These are phyloP conservation scores for Epichloe coenophiala DNA, from an alignment of 2,329 filamentous ascomycete species.

Conservation along the genomic window DNA sequence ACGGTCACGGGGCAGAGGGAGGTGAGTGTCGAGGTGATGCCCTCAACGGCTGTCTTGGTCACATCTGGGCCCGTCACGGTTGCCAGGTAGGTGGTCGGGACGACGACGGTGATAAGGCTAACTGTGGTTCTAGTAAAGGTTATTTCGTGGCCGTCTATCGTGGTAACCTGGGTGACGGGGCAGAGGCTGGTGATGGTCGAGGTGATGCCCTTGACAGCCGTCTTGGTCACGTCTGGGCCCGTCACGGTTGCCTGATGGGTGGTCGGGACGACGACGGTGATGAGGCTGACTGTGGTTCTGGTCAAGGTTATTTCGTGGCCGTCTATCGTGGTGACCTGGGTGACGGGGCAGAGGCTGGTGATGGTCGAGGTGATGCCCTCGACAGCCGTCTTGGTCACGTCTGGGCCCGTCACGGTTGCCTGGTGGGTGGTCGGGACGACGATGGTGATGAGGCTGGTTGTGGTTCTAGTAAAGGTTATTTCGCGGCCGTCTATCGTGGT, in stretches of 20 bases:
- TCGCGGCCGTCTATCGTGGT: slow-evolving; percentile 15
- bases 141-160: slow-evolving; percentile 6
- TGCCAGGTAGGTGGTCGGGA: slow-evolving; percentile 6
- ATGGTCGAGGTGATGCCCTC: slow-evolving; percentile 25
- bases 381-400: slow-evolving; percentile 19
- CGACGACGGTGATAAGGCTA: slow-evolving; percentile 14
- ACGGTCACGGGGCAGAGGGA: slow-evolving; percentile 30
- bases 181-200: too few relatives aligned
- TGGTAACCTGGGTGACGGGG: slow-evolving; percentile 18
- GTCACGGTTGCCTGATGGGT: slow-evolving; percentile 9
- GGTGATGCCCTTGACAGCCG: too few relatives aligned
- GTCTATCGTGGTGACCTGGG: slow-evolving; percentile 3
- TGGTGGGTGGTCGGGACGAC: slow-evolving; percentile 16
- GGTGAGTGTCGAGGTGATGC: slow-evolving; percentile 28
- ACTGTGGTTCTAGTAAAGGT: slow-evolving; percentile 13
- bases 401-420: background rate
- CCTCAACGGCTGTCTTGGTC: slow-evolving; percentile 9
- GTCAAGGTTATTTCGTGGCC: slow-evolving; percentile 11
- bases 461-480: slow-evolving; percentile 11
- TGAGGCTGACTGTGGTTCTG: slow-evolving; percentile 11
- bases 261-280: slow-evolving; percentile 16
- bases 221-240: too few relatives aligned
- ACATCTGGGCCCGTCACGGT: too few relatives aligned
- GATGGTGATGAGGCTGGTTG: slow-evolving; percentile 13
- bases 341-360: slow-evolving; percentile 29